Conservation (phyloP, 2,329 filamentous ascomycete genomes). For the Talaromyces sp. region DNA sequence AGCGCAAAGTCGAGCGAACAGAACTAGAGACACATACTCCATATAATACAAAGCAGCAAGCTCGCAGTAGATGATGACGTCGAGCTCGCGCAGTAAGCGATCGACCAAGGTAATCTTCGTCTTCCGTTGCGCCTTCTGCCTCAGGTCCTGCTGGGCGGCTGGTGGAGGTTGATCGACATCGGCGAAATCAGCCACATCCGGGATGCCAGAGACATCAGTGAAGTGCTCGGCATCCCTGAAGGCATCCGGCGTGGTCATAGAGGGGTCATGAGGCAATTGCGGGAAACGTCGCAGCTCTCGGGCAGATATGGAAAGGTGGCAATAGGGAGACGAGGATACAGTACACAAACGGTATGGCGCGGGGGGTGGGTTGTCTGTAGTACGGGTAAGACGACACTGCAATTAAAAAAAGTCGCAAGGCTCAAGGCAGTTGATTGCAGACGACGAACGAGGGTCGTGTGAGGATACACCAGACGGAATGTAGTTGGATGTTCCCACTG, state of each 20-base stretch:
- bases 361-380: background rate
- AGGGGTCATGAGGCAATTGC: slow-evolving; percentile 38
- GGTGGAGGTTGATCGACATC: background rate
- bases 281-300: background rate
- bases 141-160: slow-evolving; percentile 20
- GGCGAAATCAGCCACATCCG: slow-evolving; percentile 22
- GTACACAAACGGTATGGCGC: background rate
- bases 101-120: slow-evolving; percentile 48
- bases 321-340: background rate
- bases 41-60: slow-evolving; percentile 59
- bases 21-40: slow-evolving; percentile 45
- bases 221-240: slow-evolving; percentile 45
- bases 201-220: slow-evolving; percentile 41
- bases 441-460: no score
- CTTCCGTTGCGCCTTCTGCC: slow-evolving; percentile 32
- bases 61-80: slow-evolving; percentile 58
- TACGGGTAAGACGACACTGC: background rate
- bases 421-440: background rate
- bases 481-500: background rate
- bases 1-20: background rate
- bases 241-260: slow-evolving; percentile 44
- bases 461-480: background rate
- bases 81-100: slow-evolving; percentile 52
- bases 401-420: background rate
- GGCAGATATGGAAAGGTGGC: background rate